Percentiles rank a stretch among this genome's conserved stretches.
These are phyloP conservation scores for Juglanconis sp. DNA, from an alignment of 2,329 filamentous ascomycete species.

Conservation along the genomic window DNA sequence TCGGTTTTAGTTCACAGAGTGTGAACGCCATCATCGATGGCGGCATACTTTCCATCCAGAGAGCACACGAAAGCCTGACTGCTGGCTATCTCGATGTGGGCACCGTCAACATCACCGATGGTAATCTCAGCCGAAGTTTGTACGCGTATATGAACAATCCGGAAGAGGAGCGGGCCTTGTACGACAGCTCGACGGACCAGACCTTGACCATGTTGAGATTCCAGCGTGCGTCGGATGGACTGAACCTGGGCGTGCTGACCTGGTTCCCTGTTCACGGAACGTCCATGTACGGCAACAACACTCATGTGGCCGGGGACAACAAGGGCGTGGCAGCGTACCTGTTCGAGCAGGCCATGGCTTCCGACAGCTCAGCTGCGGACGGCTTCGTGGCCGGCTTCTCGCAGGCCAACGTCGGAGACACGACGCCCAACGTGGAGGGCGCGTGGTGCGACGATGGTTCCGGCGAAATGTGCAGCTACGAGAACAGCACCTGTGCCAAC, in stretches of 20 bases:
- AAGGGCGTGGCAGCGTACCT: slow-evolving; percentile 85
- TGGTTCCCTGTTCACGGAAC: slow-evolving; percentile 93
- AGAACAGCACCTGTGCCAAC: slow-evolving; percentile 75
- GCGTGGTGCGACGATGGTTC: slow-evolving; percentile 84
- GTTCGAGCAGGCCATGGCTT: slow-evolving; percentile 68
- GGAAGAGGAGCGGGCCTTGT: slow-evolving; percentile 64
- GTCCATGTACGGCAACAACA: slow-evolving; percentile 87
- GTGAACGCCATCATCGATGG: slow-evolving; percentile 88
- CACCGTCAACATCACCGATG: slow-evolving; percentile 57
- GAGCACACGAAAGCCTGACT: slow-evolving; percentile 69
- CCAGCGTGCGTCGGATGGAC: slow-evolving; percentile 65
- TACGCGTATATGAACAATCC: slow-evolving; percentile 85
- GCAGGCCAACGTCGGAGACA: slow-evolving; percentile 87
- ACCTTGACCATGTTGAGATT: slow-evolving; percentile 76
- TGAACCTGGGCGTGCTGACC: slow-evolving; percentile 75
- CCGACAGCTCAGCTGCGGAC: slow-evolving; percentile 50
- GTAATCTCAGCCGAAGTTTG: slow-evolving; percentile 80
- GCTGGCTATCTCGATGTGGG: slow-evolving; percentile 68
- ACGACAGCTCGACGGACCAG: slow-evolving; percentile 65
- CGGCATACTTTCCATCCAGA: slow-evolving; percentile 72
- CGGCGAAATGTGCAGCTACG: slow-evolving; percentile 63
- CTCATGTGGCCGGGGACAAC: slow-evolving; percentile 84
- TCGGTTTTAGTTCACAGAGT: slow-evolving; percentile 82
- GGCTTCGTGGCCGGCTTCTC: slow-evolving; percentile 87
- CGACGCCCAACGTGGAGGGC: slow-evolving; percentile 77